Base-by-base conservation (phyloP, 805 yeast species). In the Lipomyces orientalis region DNA sequence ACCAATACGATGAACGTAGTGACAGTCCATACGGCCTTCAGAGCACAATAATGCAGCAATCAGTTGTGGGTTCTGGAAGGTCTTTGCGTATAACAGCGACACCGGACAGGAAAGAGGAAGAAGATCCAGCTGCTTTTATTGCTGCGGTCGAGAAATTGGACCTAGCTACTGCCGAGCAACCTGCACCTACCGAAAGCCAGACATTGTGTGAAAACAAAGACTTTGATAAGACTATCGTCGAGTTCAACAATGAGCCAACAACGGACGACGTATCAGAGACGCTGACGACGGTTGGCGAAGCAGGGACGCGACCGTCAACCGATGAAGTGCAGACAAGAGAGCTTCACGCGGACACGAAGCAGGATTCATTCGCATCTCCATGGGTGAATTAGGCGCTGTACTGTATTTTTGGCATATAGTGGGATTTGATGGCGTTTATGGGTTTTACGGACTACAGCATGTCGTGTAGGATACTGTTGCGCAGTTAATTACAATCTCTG, bases 101-200 rank as follows among this genome's bases (percentile, higher is more conserved):
- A 8, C 29, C n/a, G 60, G 52, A 10, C n/a, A n/a, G 4, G 54
- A 60, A 5, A 60, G 64, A 55, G 25, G 67, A 62, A 12, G 66
- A 62, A 19, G 69, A 66, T 57, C 39, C 62, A 35, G 39, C 67
- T 12, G 58, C 62, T 39, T 65, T 65, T 58, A 63, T 65, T 6
- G 29, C 65, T 2, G 59, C 37, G 12, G 35, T 52, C 4, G 33
- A 14, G 31, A 16, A 19, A 43, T 16, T 19, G 29, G 29, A 25
- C 29, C 2, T 25, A 43, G 10, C 16, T 2, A 33, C 14, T 25
- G 8, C 60, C 9, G 60, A 34, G 43, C 43, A 56, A 31, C 9
- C 25, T 31, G n/a, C 33, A 12, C 56, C 56, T 16, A 10, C 14
- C 14, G n/a, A 4, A 14, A 56, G 16, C 34, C 54, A 56, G 19